Conservation (phyloP, 805 yeast species). For the Candida xiaguanensis region DNA sequence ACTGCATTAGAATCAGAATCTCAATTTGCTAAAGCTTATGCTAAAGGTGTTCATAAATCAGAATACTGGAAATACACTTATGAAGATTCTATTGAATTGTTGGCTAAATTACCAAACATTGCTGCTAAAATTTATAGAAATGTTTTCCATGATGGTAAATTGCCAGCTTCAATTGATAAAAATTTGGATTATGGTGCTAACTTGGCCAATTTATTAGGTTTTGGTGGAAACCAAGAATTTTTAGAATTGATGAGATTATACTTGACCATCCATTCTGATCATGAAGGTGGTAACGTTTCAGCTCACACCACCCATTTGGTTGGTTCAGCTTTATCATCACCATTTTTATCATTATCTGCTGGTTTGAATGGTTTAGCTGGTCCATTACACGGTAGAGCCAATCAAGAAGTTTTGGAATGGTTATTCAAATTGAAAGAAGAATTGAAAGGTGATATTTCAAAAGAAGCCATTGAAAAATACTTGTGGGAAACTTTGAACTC, state of each 20-base stretch:
- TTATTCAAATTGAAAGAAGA: slow-evolving; percentile 60
- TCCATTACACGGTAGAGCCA: slow-evolving; percentile 82
- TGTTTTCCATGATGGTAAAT: slow-evolving; percentile 51
- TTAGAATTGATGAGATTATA: slow-evolving; percentile 69
- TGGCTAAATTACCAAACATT: slow-evolving; percentile 70
- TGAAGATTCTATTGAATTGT: slow-evolving; percentile 67
- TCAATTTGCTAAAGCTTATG: slow-evolving; percentile 68
- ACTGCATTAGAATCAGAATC: slow-evolving; percentile 71
- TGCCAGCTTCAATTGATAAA: slow-evolving; percentile 48
- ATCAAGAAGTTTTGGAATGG: slow-evolving; percentile 80
- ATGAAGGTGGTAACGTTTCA: slow-evolving; percentile 82
- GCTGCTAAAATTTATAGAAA: slow-evolving; percentile 75
- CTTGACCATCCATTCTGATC: slow-evolving; percentile 74
- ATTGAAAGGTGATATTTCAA: slow-evolving; percentile 57
- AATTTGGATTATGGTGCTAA: slow-evolving; percentile 70
- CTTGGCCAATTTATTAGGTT: slow-evolving; percentile 63
- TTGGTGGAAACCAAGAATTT: slow-evolving; percentile 53
- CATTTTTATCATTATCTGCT: slow-evolving; percentile 71
- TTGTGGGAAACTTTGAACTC: slow-evolving; percentile 69
- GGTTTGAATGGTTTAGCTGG: slow-evolving; percentile 84
- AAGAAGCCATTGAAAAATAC: slow-evolving; percentile 57
- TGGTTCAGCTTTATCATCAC: slow-evolving; percentile 76
- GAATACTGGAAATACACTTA: slow-evolving; percentile 74
- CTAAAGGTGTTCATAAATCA: slow-evolving; percentile 61
- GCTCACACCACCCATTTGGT: slow-evolving; percentile 81